A percentile compares a stretch with the other conserved stretches of the same genome.
phyloP scores from a whole-genome alignment of 257 asterid species.

The Leptodermis oblonga region DNA sequence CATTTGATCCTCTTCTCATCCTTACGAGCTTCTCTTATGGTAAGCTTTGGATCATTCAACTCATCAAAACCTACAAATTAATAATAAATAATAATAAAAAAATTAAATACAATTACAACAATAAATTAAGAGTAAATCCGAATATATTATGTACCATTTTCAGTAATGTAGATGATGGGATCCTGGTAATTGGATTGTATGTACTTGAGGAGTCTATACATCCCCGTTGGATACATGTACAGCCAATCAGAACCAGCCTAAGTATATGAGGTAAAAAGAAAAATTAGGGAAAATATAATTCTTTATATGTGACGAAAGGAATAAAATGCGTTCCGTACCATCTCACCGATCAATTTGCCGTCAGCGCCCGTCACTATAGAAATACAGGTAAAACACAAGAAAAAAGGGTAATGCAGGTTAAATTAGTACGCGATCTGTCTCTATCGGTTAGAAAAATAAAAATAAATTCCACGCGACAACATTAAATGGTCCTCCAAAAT shows the following conservation, averaged over 20 bases:
- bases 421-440: not conserved
- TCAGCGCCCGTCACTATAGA: constrained; percentile 16
- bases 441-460: no score
- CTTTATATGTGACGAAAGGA: no score
- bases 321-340: no score
- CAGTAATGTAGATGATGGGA: constrained; percentile 31
- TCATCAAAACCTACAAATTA: constrained; percentile 24
- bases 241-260: constrained; percentile 31
- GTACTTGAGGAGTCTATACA: constrained; percentile 15
- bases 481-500: no score
- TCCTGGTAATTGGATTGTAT: constrained; percentile 11
- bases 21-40: constrained; percentile 7
- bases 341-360: constrained; percentile 17
- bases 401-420: not conserved
- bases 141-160: constrained; percentile 38
- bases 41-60: constrained; percentile 5
- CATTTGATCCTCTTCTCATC: constrained; percentile 16
- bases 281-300: no score
- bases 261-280: no score
- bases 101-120: no score
- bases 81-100: no score
- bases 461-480: no score
- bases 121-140: no score
- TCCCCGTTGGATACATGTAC: constrained; percentile 25
- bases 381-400: not conserved